A percentile compares a stretch with the other conserved stretches of the same genome.
These are phyloP conservation scores for Telopea speciosissima DNA, from an alignment of 177 flowering plant genomes.

Conservation along the genomic window DNA sequence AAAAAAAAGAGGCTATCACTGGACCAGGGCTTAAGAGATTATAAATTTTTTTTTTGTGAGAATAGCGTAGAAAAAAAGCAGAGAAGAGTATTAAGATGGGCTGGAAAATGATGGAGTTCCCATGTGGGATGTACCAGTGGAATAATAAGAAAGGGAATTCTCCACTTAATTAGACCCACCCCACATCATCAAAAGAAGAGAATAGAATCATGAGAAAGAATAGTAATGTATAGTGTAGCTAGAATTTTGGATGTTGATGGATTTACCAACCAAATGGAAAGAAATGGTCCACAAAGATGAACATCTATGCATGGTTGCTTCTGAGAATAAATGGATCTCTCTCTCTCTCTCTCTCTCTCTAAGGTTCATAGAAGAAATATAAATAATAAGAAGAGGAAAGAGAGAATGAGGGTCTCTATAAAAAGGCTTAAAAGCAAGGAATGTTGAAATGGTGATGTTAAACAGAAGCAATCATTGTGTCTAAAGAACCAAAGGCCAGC, in stretches of 20 bases:
- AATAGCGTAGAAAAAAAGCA: not conserved
- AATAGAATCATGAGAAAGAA: conserved; percentile 33
- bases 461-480: conserved; percentile 45
- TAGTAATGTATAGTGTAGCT: conserved; percentile 8
- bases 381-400: conserved; percentile 4
- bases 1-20: not conserved
- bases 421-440: conserved; percentile 21
- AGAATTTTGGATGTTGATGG: conserved; percentile 5
- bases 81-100: not conserved
- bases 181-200: conserved; percentile 49
- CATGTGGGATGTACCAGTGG: conserved; percentile 4
- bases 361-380: conserved; percentile 12
- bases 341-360: conserved; percentile 1
- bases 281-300: not conserved
- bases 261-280: too few species aligned
- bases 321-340: not conserved
- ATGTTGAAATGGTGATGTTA: conserved; percentile 19
- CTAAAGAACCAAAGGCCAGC: conserved; percentile 18
- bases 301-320: too few species aligned
- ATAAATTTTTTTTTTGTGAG: not conserved
- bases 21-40: not conserved
- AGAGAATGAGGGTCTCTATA: conserved; percentile 12
- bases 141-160: conserved; percentile 20
- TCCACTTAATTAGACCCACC: conserved; percentile 19
- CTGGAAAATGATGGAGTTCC: not conserved